Conservation (phyloP, 257 asterid genomes). For the Salvia splendens region DNA sequence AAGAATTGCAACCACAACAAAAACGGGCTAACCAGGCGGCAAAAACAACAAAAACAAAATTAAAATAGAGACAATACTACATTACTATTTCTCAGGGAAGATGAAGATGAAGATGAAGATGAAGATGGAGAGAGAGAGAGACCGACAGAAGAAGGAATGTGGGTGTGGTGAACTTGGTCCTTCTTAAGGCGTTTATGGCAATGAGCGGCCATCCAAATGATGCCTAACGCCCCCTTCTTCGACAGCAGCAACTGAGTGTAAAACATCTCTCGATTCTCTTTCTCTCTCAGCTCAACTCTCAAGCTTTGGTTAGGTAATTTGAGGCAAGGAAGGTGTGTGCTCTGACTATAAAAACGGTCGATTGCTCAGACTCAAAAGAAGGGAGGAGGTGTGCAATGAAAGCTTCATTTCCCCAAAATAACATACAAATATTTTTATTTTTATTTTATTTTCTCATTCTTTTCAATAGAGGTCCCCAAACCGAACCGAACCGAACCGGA, state of each 20-base stretch:
- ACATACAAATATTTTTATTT: too few relatives aligned
- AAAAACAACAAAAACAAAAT: background rate
- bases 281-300: conserved; percentile 12
- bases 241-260: conserved; percentile 71
- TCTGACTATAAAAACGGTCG: conserved; percentile 35
- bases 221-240: conserved; percentile 72
- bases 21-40: background rate
- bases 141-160: conserved; percentile 83
- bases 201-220: conserved; percentile 95
- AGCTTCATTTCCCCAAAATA: conserved; percentile 14
- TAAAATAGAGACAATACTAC: background rate
- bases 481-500: too few relatives aligned
- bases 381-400: conserved; percentile 31
- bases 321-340: background rate
- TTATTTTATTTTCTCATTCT: background rate
- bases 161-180: conserved; percentile 56
- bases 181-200: conserved; percentile 61
- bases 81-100: background rate
- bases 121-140: conserved; percentile 24
- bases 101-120: too few relatives aligned
- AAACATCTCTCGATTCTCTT: conserved; percentile 49
- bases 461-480: too few relatives aligned
- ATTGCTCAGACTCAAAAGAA: background rate
- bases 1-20: conserved; percentile 20
- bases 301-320: background rate